Evolutionary conservation across 2,329 filamentous ascomycete species (phyloP).

Genomic region (Hymenoscyphus scutula): DNA sequence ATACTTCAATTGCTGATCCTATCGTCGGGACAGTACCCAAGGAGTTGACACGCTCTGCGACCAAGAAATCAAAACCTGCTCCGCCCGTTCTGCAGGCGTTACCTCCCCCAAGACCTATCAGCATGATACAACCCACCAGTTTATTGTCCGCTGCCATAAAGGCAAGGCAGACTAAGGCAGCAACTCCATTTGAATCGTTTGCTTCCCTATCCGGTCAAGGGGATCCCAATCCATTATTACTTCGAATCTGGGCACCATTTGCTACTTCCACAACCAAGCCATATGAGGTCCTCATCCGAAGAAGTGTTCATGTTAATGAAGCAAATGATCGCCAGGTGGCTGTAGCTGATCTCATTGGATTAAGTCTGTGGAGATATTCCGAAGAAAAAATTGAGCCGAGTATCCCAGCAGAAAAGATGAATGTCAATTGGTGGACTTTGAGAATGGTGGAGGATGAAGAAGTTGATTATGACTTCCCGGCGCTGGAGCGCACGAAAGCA

Average conservation of each 20-base stretch:
- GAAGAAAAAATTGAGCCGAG: constrained; percentile 72
- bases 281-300: constrained; percentile 69
- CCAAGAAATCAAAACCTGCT: constrained; percentile 59
- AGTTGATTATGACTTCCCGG: constrained; percentile 81
- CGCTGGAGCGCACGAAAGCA: constrained; percentile 69
- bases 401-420: constrained; percentile 63
- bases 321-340: constrained; percentile 61
- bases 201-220: constrained; percentile 75
- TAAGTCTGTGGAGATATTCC: constrained; percentile 74
- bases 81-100: constrained; percentile 60
- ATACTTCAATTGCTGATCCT: constrained; percentile 52
- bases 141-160: constrained; percentile 70
- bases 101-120: constrained; percentile 67
- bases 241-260: constrained; percentile 76
- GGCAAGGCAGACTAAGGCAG: constrained; percentile 66
- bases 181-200: constrained; percentile 73
- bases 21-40: constrained; percentile 64
- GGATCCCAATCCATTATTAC: constrained; percentile 70
- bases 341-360: constrained; percentile 77
- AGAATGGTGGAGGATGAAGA: constrained; percentile 84
- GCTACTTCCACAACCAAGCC: constrained; percentile 63
- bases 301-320: constrained; percentile 66
- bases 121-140: constrained; percentile 67
- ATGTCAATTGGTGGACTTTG: constrained; percentile 79
- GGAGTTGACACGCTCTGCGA: constrained; percentile 60